These are phyloP conservation scores for Pleurotus citrinopileatus DNA, from an alignment of 768 basidiomycete species.

Conservation along the genomic window DNA sequence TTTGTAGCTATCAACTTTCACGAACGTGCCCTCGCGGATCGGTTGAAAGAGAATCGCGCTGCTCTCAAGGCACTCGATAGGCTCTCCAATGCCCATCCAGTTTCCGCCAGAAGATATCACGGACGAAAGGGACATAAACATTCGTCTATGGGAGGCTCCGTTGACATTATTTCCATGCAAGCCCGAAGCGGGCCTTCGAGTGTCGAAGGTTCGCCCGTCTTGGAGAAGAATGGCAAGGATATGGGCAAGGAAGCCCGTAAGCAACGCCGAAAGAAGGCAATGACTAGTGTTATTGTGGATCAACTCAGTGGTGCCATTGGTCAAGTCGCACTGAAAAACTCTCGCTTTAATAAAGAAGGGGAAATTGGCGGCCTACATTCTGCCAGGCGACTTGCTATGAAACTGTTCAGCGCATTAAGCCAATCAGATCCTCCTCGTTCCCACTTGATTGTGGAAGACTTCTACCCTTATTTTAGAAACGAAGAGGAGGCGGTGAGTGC, in stretches of 20 bases:
- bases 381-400: conserved; percentile 64
- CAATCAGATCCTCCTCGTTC: conserved; percentile 56
- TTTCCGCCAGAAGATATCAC: conserved; percentile 35
- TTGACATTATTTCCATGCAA: conserved; percentile 25
- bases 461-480: conserved; percentile 72
- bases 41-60: conserved; percentile 65
- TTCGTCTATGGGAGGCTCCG: conserved; percentile 34
- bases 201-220: conserved; percentile 13
- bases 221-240: conserved; percentile 19
- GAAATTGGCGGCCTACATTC: conserved; percentile 58
- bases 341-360: conserved; percentile 53
- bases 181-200: conserved; percentile 14
- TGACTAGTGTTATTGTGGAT: conserved; percentile 70
- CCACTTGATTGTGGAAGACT: conserved; percentile 71
- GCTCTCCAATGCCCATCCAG: conserved; percentile 63
- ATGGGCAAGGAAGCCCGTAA: conserved; percentile 27
- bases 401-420: conserved; percentile 62
- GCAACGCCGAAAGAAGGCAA: conserved; percentile 44
- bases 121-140: conserved; percentile 46
- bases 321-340: conserved; percentile 68
- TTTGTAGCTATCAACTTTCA: conserved; percentile 83
- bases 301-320: conserved; percentile 67
- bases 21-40: conserved; percentile 70
- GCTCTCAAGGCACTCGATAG: conserved; percentile 70
- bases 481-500: conserved; percentile 65